A percentile compares a stretch with the other conserved stretches of the same genome.
These are phyloP conservation scores for Annulohypoxylon maeteangense DNA, from an alignment of 495 filamentous ascomycete genomes.

Conservation along the genomic window DNA sequence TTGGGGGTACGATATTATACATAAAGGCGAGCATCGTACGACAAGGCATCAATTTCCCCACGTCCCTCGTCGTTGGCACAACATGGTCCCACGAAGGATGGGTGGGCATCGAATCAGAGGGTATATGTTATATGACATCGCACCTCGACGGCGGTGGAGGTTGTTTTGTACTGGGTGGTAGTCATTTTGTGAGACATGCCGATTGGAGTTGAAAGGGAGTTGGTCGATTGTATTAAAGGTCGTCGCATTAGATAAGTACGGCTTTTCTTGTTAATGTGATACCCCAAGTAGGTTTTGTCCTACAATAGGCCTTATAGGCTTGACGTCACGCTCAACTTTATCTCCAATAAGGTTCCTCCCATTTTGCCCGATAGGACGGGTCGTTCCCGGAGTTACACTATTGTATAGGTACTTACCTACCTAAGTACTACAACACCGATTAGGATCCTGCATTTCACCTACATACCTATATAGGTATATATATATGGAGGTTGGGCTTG, in stretches of 20 bases:
- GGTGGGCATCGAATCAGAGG: constrained; percentile 35
- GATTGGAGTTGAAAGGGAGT: constrained; percentile 25
- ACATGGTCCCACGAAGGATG: constrained; percentile 43
- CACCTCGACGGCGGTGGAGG: constrained; percentile 33
- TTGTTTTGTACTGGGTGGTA: constrained; percentile 40
- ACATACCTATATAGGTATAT: too few relatives aligned
- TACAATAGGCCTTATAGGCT: background rate
- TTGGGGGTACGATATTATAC: constrained; percentile 37
- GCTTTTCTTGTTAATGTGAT: constrained; percentile 19
- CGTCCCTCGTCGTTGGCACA: constrained; percentile 34
- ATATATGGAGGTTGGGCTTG: background rate
- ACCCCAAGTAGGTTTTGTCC: constrained; percentile 13
- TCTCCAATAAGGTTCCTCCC: constrained; percentile 8
- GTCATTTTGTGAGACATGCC: constrained; percentile 38
- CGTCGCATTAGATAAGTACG: constrained; percentile 1
- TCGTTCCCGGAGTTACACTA: background rate
- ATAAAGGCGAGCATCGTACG: constrained; percentile 33
- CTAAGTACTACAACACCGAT: background rate
- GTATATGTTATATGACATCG: constrained; percentile 34
- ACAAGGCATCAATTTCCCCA: constrained; percentile 36
- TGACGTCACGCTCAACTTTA: constrained; percentile 12
- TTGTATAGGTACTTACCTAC: background rate
- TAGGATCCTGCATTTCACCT: background rate
- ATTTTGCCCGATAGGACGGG: background rate
- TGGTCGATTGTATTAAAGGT: background rate